Conservation (phyloP, 2,329 filamentous ascomycete species). For the Nothophoma quercina region DNA sequence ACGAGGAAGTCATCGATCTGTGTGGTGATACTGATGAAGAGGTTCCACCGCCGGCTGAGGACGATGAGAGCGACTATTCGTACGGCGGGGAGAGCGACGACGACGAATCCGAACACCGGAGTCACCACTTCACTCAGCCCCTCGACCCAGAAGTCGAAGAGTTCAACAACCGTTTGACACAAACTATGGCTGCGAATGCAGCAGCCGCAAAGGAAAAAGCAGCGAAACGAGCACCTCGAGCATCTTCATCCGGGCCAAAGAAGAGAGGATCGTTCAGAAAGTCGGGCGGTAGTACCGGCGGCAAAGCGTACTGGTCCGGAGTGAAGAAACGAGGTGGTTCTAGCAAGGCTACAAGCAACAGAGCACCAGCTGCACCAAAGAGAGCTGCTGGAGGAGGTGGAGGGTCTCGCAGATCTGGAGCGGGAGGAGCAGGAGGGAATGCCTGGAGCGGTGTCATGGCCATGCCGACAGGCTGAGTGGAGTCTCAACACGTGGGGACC, state of each 20-base stretch:
- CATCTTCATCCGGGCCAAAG: slow-evolving; percentile 24
- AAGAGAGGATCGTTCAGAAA: slow-evolving; percentile 27
- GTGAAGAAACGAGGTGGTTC: slow-evolving; percentile 29
- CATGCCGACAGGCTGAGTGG: too few species aligned
- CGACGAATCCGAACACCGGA: slow-evolving; percentile 30
- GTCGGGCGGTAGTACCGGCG: slow-evolving; percentile 26
- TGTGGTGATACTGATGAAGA: slow-evolving; percentile 48
- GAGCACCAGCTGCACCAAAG: slow-evolving; percentile 15
- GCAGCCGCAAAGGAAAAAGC: slow-evolving; percentile 18
- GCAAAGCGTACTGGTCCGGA: slow-evolving; percentile 17
- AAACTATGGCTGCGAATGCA: slow-evolving; percentile 27
- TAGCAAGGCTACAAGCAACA: slow-evolving; percentile 19
- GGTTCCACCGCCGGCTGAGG: slow-evolving; percentile 16
- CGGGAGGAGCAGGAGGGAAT: slow-evolving; percentile 14
- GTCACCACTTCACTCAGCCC: slow-evolving; percentile 40
- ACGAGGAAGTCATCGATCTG: slow-evolving; percentile 57
- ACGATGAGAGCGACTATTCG: slow-evolving; percentile 28
- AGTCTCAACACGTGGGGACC: neutral
- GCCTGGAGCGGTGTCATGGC: slow-evolving; percentile 31
- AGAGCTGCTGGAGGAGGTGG: slow-evolving; percentile 22
- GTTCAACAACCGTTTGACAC: slow-evolving; percentile 38
- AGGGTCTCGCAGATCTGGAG: slow-evolving; percentile 18
- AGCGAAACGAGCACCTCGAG: slow-evolving; percentile 26
- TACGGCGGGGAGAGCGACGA: slow-evolving; percentile 34
- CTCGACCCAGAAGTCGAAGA: slow-evolving; percentile 38